Conservation (phyloP, 352 stramenopile genomes). For the Globisporangium middletonii region DNA sequence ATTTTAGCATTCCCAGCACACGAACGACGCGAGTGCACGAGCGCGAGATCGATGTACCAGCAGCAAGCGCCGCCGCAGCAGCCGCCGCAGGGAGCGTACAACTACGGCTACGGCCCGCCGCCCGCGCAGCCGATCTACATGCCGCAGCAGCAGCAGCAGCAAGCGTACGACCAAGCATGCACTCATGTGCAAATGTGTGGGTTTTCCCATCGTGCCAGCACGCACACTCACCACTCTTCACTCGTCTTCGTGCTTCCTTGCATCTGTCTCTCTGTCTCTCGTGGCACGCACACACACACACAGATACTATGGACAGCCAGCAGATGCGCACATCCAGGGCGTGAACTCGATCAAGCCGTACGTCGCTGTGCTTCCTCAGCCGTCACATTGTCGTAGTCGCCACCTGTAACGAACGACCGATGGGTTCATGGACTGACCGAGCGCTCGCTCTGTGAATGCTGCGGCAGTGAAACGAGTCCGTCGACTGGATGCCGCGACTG, state of each 20-base stretch:
- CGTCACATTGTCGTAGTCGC: no score
- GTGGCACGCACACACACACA: slow-evolving; percentile 5
- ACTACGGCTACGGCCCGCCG: slow-evolving; percentile 11
- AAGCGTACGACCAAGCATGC: slow-evolving; percentile 1
- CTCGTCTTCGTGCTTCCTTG: no score
- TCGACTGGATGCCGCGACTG: slow-evolving; percentile 56
- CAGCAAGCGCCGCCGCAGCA: slow-evolving; percentile 26
- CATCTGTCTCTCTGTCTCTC: background rate
- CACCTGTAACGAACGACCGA: no score
- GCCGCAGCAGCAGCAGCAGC: slow-evolving; percentile 10
- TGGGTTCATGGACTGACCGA: background rate
- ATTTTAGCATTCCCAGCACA: background rate
- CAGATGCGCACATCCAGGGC: slow-evolving; percentile 29
- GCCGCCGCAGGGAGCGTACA: slow-evolving; percentile 1
- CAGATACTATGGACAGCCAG: slow-evolving; percentile 31
- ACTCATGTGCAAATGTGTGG: background rate
- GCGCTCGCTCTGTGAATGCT: background rate
- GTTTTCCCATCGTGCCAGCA: background rate
- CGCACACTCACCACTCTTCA: background rate
- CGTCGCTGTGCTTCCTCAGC: slow-evolving; percentile 7
- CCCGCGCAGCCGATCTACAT: slow-evolving; percentile 13
- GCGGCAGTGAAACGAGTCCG: slow-evolving; percentile 23
- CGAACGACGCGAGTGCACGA: background rate
- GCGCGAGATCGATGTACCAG: background rate
- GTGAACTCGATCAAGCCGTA: slow-evolving; percentile 71